Base-by-base conservation (phyloP, 1,139 yeast species). In the Suhomyces wounanorum region DNA sequence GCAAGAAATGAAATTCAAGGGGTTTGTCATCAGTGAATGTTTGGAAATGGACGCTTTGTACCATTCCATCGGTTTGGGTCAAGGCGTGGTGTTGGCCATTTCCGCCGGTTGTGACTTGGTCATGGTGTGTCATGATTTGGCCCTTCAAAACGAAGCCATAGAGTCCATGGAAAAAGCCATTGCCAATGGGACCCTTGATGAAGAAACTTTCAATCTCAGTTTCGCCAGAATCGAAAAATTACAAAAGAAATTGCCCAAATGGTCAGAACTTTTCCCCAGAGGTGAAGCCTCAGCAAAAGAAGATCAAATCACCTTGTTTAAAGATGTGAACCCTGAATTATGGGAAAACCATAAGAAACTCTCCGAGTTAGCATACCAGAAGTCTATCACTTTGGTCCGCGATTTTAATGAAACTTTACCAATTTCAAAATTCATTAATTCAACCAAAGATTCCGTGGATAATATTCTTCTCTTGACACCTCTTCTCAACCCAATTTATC, bases 21-120 rank as follows among this genome's bases (percentile, higher is more conserved):
- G 88, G 1, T 77, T 83, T 36, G 85, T 82, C n/a, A 70, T 84
- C 9, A 75, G 84, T 55, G 89, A 84, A 59, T 84, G 88, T 60
- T 67, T 84, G 47, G 89, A 84, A 59, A 77, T 84, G 83, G 87
- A 84, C 52, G 82, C 87, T 0, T 66, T 84, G 35, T 82, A 81
- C 61, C 84, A 81, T 52, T 81, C 83, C 16, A 79, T 83, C 28
- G 89, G 89, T 1, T 72, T 84, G 39, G 83, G 86, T 3, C 89
- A 84, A 61, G 89, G 89, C 6, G 85, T 84, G 0, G 78, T 82
- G 2, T 69, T 83, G 62, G 85, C 88, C 0, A 69, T 83, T 5
- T 75, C 78, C 52, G 89, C 89, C 2, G 86, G 87, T 0, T 84
- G 89, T 65, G 89, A 84, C 61, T 71, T 84, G 59, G 82, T 84